Percentiles rank a stretch among this genome's conserved stretches.
These are phyloP conservation scores for Podaxis sp. DNA, from an alignment of 768 basidiomycete genomes.

Conservation along the genomic window DNA sequence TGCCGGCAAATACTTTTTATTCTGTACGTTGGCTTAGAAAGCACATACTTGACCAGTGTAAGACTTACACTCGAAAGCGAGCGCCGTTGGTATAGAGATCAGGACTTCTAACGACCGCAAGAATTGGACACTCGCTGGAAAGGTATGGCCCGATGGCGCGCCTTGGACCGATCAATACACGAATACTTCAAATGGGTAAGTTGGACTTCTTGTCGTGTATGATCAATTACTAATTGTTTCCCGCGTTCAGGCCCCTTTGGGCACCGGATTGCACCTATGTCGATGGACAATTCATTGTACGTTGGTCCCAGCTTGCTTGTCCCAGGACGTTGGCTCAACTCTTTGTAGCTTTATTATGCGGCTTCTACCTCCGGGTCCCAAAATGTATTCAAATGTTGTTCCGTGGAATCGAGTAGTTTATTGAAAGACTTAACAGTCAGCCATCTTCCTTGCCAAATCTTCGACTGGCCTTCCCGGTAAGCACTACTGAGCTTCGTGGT, in stretches of 20 bases:
- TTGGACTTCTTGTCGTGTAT: background rate
- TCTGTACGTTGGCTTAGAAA: slow-evolving; percentile 32
- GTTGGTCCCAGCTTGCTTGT: background rate
- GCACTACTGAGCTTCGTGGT: background rate
- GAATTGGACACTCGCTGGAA: slow-evolving; percentile 42
- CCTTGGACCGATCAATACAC: slow-evolving; percentile 50
- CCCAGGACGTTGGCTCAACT: background rate
- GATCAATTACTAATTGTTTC: background rate
- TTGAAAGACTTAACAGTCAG: slow-evolving; percentile 31
- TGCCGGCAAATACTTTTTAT: slow-evolving; percentile 44
- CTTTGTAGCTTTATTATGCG: slow-evolving; percentile 46
- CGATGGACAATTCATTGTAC: slow-evolving; percentile 29
- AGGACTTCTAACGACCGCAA: slow-evolving; percentile 47
- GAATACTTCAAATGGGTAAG: slow-evolving; percentile 42
- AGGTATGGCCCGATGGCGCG: slow-evolving; percentile 49
- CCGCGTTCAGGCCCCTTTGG: slow-evolving; percentile 30
- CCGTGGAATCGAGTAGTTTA: background rate
- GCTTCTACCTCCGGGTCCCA: slow-evolving; percentile 54
- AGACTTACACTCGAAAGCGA: slow-evolving; percentile 26
- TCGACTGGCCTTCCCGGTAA: slow-evolving; percentile 43
- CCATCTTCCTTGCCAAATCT: slow-evolving; percentile 53
- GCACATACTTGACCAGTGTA: background rate
- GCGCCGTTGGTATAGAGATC: slow-evolving; percentile 45
- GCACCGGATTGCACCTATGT: slow-evolving; percentile 36
- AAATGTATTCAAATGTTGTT: slow-evolving; percentile 27